Conservation (phyloP, 257 asterid genomes). For the Ligustrum vulgare region DNA sequence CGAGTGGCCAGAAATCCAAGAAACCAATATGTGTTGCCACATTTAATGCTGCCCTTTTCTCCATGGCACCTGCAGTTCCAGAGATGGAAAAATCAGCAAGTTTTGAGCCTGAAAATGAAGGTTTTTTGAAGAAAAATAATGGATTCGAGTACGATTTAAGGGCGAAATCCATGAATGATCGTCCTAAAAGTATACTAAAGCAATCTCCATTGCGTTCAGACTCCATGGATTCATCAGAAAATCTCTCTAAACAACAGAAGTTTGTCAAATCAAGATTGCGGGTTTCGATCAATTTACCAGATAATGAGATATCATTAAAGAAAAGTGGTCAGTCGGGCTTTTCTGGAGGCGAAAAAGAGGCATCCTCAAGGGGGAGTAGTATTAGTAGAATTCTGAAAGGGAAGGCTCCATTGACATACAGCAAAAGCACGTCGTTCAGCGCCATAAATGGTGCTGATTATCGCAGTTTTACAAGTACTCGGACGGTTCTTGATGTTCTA, state of each 20-base stretch:
- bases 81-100: conserved; percentile 33
- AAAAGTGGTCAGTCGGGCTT: conserved; percentile 56
- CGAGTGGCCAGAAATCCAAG: conserved; percentile 31
- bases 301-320: conserved; percentile 83
- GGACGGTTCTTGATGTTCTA: conserved; percentile 68
- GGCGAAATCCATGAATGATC: conserved; percentile 51
- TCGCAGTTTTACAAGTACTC: conserved; percentile 24
- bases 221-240: conserved; percentile 21
- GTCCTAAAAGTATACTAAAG: conserved; percentile 77
- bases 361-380: conserved; percentile 5
- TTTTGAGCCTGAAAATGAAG: conserved; percentile 34
- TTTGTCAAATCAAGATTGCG: conserved; percentile 67
- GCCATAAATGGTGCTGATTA: conserved; percentile 5
- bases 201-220: conserved; percentile 67
- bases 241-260: conserved; percentile 45
- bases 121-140: background rate
- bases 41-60: conserved; percentile 93
- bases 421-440: conserved; percentile 29
- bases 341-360: conserved; percentile 24
- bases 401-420: conserved; percentile 52
- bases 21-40: conserved; percentile 58
- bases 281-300: conserved; percentile 90
- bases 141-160: conserved; percentile 28
- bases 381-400: conserved; percentile 42
- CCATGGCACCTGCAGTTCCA: conserved; percentile 94